Evolutionary conservation across 257 asterid species (phyloP).

Genomic region (Verbena officinalis): DNA sequence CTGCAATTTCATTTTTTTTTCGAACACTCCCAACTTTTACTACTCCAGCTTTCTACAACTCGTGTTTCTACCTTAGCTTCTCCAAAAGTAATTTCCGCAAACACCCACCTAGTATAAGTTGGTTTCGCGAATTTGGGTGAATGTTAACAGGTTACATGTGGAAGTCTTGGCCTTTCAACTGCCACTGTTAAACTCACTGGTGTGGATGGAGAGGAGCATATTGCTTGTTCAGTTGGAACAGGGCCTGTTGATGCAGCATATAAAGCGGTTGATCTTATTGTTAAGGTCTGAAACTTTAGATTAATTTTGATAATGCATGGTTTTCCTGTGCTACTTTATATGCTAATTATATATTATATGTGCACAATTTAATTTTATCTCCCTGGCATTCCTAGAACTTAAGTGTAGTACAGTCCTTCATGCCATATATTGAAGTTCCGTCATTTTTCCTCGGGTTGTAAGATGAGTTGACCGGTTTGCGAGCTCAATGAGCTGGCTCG

Average conservation of each 20-base stretch:
- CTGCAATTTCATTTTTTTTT: no score
- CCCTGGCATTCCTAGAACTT: neutral
- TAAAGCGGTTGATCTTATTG: conserved; percentile 79
- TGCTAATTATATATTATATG: neutral
- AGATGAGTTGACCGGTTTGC: no score
- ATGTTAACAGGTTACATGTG: conserved; percentile 68
- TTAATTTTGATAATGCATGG: conserved; percentile 3
- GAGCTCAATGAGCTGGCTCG: no score
- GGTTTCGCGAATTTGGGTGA: conserved; percentile 6
- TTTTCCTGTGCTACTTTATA: neutral
- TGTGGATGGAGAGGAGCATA: conserved; percentile 54
- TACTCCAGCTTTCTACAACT: no score
- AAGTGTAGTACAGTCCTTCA: no score
- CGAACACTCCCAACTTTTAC: no score
- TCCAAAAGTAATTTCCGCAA: no score
- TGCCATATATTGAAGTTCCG: neutral
- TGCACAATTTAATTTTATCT: neutral
- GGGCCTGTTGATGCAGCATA: conserved; percentile 97
- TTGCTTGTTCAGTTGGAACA: conserved; percentile 80
- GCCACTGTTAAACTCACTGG: conserved; percentile 74
- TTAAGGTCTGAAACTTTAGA: conserved; percentile 53
- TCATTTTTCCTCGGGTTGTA: no score
- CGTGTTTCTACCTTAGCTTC: no score
- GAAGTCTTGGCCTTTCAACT: conserved; percentile 85
- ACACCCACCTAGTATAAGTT: conserved; percentile 7